Evolutionary conservation across 352 stramenopile species (phyloP), one percentile per base, ranked within the genome.

Genomic region (Phytophthora syringae): DNA sequence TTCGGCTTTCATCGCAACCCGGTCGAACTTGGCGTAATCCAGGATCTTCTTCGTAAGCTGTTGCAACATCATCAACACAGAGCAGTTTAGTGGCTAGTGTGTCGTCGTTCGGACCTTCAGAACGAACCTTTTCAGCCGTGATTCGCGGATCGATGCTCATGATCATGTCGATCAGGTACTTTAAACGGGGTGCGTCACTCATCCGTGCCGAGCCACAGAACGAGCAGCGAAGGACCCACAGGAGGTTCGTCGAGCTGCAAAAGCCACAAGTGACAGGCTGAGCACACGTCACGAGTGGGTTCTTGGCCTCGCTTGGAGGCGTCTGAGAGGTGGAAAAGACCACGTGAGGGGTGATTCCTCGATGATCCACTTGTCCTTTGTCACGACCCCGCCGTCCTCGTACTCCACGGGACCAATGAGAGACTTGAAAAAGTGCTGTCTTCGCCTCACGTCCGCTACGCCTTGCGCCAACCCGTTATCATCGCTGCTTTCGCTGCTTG

Each of bases 91-190:
- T 12, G 16, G 12, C 15, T 11, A 21, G n/a, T 6, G 16, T 4
- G 1, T 21, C 20, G n/a, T 21, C 27, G 27, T 32, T 32, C 5
- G 5, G 5, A 32, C 9, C 13, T 40, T 15, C 13, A 18, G 34
- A 7, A 25, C 64, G 3, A 70, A 89, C 83, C 65, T 85, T 72
- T 22, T 80, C 70, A 1, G 80, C 65, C 7, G 77, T 79, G 27
- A 94, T 89, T 25, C 60, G 60, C 5, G 86, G 84, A 40, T 92
- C 80, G 37, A 91, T 79, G 32, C 79, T 90, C 24, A 92, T 62
- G 24, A 91, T 82, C 82, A 89, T 94, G 30, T 92, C 80, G 42
- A 93, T 81, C 15, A 94, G 54, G 39, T 94, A 92, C 36, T 90
- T 89, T 30, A 95, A 65, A 22, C 84, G 64, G 7, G 86, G 84